Base-by-base conservation (phyloP, 2,329 filamentous ascomycete species). In the Fusarium sp. region DNA sequence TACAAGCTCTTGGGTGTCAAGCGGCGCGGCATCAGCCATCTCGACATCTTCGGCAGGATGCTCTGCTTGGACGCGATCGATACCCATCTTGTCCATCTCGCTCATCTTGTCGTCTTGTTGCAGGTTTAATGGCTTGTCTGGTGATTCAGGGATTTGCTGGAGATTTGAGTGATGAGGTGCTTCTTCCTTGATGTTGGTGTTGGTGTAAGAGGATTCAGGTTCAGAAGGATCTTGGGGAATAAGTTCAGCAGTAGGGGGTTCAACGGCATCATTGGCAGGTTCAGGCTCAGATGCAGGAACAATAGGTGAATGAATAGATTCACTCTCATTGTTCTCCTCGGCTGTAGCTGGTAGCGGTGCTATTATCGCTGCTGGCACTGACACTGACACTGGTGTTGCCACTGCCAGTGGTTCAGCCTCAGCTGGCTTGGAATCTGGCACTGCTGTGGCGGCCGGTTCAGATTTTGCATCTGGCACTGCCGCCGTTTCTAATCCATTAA, bases 41-140 rank as follows among this genome's bases (percentile, higher is more conserved):
- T 69, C 71, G 7, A 62, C 25, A 35, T 72, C 68, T 54, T 67
- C 57, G 15, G 46, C 33, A 21, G 43, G 45, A 18, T 56, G 48
- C n/a, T 63, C 59, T 3, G 61, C 48, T 17, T 66, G 59, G 21
- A 63, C 45, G 13, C 56, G 41, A 39, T 70, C 70, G 35, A 72
- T 53, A 6, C 72, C 71, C 68, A 61, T 61, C 8, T 40, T 23
- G 10, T 72, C 70, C 66, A 61, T 61, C 13, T 43, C 18, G 14
- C 70, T 64, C 68, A 74, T 72, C 36, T 63, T 56, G 43, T 69
- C 57, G 29, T 70, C 58, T 43, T 57, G 56, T 7, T 35, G 42
- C 23, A 50, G 42, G 27, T 53, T 33, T 21, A 37, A 29, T 29
- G 33, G 25, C 13, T 57, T 62, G 9, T 45, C 40, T 21, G 69